Evolutionary conservation across 371 early-diverging fungal species (phyloP).

Genomic region (Mortierella sp.): DNA sequence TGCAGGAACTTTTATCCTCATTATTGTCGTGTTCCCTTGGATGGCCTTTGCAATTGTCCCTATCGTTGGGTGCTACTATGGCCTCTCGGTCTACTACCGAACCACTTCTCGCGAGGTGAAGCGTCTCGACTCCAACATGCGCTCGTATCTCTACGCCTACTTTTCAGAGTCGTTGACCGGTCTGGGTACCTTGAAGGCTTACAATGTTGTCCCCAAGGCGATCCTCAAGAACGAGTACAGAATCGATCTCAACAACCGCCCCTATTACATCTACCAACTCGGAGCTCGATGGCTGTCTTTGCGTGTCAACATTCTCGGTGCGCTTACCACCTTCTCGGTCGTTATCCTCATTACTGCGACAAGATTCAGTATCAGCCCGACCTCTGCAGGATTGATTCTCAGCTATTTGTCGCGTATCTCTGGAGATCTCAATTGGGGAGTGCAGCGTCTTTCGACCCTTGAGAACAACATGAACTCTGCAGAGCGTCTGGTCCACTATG

Average conservation of each 20-base stretch:
- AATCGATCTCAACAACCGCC: slow-evolving; percentile 57
- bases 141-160: slow-evolving; percentile 88
- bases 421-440: slow-evolving; percentile 52
- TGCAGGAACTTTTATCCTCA: slow-evolving; percentile 76
- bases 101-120: slow-evolving; percentile 83
- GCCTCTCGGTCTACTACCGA: slow-evolving; percentile 62
- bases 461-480: slow-evolving; percentile 80
- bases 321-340: slow-evolving; percentile 33
- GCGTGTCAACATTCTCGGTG: slow-evolving; percentile 56
- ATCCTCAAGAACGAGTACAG: slow-evolving; percentile 61
- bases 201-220: slow-evolving; percentile 76
- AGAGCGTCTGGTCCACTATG: slow-evolving; percentile 77
- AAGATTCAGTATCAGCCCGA: slow-evolving; percentile 36
- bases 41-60: slow-evolving; percentile 61
- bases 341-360: slow-evolving; percentile 48
- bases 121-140: slow-evolving; percentile 85
- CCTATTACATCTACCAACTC: slow-evolving; percentile 47
- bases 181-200: slow-evolving; percentile 86
- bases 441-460: slow-evolving; percentile 58
- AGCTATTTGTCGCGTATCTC: slow-evolving; percentile 49
- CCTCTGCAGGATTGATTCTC: slow-evolving; percentile 43
- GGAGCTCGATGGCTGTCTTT: slow-evolving; percentile 52
- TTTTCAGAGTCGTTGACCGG: slow-evolving; percentile 86
- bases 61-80: slow-evolving; percentile 28
- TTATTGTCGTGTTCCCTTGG: slow-evolving; percentile 73